Base-by-base conservation (phyloP, 2,329 filamentous ascomycete genomes). In the Periconia sp. region DNA sequence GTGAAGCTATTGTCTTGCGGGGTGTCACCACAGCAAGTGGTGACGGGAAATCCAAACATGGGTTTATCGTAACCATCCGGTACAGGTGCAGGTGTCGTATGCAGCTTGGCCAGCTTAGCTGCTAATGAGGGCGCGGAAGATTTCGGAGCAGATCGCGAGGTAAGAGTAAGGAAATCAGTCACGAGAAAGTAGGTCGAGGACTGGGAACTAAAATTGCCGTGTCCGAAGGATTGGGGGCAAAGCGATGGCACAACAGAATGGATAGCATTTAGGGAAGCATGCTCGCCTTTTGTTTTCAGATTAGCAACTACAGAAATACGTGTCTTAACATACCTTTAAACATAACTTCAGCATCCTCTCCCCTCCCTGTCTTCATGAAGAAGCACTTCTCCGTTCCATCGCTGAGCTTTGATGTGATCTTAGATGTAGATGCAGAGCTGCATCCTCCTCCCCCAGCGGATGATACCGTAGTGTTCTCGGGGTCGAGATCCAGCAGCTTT, bases 1-100 rank as follows among this genome's bases (percentile, higher is more conserved):
- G 77, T 80, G 73, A 81, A 95, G 0, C 73, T 73, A 63, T 96
- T 97, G 34, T 90, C 82, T 71, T 96, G 92, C 28, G 80, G 80
- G 6, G 89, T 94, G 32, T 89, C 82, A 2, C 92, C 92, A 69
- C 92, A 96, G 70, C 88, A 96, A 0, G 92, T 96, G 1, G 87
- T 74, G 0, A 87, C 85, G 0, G 88, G 87, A 62, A 96, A 96
- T 2, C 92, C 92, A 55, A 92, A 96, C 70, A 84, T 76, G 3
- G 84, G 83, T 25, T 63, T 75, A 1, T 78, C 70, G 51, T 81
- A 77, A 15, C 82, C 83, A 9, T 79, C 68, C 1, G 85, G 85
- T 0, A 77, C 67, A 0, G 89, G 87, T 0, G 88, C 88, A 0
- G 87, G 83, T 1, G 85, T 89, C 2, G 81, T 85, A 68, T 96